A percentile compares a stretch with the other conserved stretches of the same genome.
Conservation (phyloP, 108 stramenopile species). For the Cylindrotheca fusiformis region DNA sequence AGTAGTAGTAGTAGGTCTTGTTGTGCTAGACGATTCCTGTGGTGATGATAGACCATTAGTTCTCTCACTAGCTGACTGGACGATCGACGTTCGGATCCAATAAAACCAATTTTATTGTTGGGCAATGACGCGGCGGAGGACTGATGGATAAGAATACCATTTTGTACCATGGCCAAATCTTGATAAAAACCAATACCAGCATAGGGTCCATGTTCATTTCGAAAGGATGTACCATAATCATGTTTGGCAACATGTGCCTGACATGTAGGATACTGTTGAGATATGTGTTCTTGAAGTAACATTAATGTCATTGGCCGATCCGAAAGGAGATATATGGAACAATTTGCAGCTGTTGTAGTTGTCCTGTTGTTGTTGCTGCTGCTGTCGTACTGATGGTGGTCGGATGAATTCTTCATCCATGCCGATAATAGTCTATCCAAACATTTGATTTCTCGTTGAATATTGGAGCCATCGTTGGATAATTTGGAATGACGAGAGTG, state of each 20-base stretch:
- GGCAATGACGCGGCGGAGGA: not conserved
- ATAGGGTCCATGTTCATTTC: conserved; percentile 19
- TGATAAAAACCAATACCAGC: conserved; percentile 21
- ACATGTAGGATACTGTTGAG: conserved; percentile 2
- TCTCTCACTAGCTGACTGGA: conserved; percentile 15
- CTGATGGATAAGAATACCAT: conserved; percentile 1
- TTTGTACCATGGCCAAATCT: conserved; percentile 17
- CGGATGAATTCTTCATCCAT: not conserved
- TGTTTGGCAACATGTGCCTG: not conserved
- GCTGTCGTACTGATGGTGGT: too few relatives aligned
- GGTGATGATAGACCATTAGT: conserved; percentile 6
- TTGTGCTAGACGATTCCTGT: too few relatives aligned
- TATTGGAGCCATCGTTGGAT: conserved; percentile 4
- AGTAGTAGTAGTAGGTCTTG: too few relatives aligned
- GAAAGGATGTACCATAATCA: not conserved
- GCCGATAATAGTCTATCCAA: not conserved
- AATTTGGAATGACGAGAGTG: conserved; percentile 15
- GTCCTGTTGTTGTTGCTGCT: too few relatives aligned
- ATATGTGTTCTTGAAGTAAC: not conserved
- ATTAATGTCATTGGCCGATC: conserved; percentile 14
- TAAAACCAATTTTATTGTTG: not conserved
- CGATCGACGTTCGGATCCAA: conserved; percentile 5
- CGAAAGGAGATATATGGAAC: conserved; percentile 6
- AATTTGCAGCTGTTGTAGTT: not conserved
- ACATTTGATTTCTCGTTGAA: conserved; percentile 6